Evolutionary conservation across 2,329 filamentous ascomycete species (phyloP).

Genomic region (Aureobasidium sp.): DNA sequence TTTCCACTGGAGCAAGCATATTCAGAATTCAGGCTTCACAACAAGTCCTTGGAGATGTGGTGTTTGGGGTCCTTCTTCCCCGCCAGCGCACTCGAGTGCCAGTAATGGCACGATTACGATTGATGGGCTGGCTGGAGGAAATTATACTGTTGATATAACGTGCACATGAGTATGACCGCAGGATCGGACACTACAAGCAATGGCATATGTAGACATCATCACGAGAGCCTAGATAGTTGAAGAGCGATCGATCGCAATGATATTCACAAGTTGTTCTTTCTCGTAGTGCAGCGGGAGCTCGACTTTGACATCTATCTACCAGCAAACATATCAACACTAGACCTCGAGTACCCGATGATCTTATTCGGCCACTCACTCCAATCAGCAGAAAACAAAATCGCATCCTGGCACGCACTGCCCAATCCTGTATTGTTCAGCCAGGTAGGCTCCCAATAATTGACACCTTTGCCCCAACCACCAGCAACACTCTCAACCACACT

Average conservation of each 20-base stretch:
- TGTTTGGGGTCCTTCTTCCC: neutral
- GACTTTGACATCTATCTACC: neutral
- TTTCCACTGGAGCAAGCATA: neutral
- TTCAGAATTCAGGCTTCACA: neutral
- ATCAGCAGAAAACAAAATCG: conserved; percentile 22
- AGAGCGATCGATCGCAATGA: no score
- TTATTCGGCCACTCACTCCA: conserved; percentile 21
- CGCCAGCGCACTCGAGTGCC: no score
- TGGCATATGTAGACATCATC: neutral
- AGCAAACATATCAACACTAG: conserved; percentile 22
- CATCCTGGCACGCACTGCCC: conserved; percentile 22
- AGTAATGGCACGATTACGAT: neutral
- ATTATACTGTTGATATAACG: neutral
- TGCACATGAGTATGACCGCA: neutral
- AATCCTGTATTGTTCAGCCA: conserved; percentile 23
- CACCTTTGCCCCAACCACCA: conserved; percentile 21
- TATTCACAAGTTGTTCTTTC: no score
- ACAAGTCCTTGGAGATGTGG: neutral
- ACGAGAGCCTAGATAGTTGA: no score
- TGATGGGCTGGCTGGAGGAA: neutral
- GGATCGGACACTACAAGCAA: neutral
- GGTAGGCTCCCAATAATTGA: conserved; percentile 27
- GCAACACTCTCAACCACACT: conserved; percentile 14
- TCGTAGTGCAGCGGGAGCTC: no score
- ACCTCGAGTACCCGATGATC: conserved; percentile 21